Percentiles rank a stretch among this genome's conserved stretches.
These are phyloP conservation scores for Chlamydomonas reinhardtii DNA, from an alignment of 163 green algal species.

Conservation along the genomic window DNA sequence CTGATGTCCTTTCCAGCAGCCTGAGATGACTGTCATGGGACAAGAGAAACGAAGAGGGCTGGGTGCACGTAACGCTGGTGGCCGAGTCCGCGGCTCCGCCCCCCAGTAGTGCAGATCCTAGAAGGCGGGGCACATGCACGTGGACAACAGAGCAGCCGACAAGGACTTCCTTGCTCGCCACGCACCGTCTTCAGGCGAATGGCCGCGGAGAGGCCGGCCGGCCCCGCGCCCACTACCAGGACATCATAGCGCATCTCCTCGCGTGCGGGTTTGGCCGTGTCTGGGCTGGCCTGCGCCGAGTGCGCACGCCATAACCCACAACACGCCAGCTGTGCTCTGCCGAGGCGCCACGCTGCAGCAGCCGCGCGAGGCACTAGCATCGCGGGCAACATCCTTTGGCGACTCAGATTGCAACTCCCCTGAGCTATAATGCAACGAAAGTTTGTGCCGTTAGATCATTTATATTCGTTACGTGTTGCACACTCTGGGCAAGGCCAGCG, in stretches of 20 bases:
- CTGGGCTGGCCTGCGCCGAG: not conserved
- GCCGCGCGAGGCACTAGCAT: not conserved
- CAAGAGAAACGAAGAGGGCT: too few relatives aligned
- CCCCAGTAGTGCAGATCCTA: too few relatives aligned
- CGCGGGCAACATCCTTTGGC: not conserved
- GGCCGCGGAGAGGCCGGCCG: constrained; percentile 89
- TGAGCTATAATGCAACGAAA: not conserved
- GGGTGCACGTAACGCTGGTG: too few relatives aligned
- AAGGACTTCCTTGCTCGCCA: not conserved
- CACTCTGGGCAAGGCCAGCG: too few relatives aligned
- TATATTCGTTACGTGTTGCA: too few relatives aligned
- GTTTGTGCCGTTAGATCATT: too few relatives aligned
- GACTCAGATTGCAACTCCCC: too few relatives aligned
- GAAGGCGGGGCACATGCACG: not conserved
- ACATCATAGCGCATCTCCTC: constrained; percentile 91
- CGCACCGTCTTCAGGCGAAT: constrained; percentile 90
- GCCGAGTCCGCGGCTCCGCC: too few relatives aligned
- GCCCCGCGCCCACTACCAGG: constrained; percentile 90
- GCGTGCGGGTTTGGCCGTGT: constrained; percentile 13
- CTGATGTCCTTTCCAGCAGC: constrained; percentile 80
- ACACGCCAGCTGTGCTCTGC: not conserved
- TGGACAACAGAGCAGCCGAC: not conserved
- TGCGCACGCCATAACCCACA: not conserved
- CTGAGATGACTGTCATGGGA: constrained; percentile 80
- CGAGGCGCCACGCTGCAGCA: too few relatives aligned